Evolutionary conservation across 257 asterid species (phyloP).

Genomic region (Solanum pinnatisectum): DNA sequence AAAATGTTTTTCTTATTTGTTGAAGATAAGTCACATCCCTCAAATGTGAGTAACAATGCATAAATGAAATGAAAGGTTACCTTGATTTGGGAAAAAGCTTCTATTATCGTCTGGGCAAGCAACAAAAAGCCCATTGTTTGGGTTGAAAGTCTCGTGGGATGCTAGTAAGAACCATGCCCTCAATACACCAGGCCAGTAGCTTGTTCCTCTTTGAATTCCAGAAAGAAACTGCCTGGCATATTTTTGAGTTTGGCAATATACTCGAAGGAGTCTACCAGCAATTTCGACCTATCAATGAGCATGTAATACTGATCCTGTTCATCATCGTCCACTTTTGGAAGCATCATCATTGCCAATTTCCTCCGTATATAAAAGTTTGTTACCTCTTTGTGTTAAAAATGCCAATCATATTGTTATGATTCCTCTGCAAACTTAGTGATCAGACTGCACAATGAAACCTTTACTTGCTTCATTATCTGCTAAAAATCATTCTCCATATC

Average conservation of each 20-base stretch:
- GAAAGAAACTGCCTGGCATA: conserved; percentile 62
- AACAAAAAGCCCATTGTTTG: conserved; percentile 69
- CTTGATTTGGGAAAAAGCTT: conserved; percentile 92
- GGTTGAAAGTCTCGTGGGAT: conserved; percentile 66
- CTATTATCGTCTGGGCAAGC: conserved; percentile 81
- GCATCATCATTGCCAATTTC: conserved; percentile 60
- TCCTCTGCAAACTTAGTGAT: conserved; percentile 48
- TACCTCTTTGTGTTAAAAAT: conserved; percentile 53
- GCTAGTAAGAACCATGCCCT: conserved; percentile 90
- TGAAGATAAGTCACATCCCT: too few relatives aligned
- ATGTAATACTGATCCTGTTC: neutral
- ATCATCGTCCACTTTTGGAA: neutral
- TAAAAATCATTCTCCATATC: conserved; percentile 53
- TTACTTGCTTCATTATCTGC: conserved; percentile 38
- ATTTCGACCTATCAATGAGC: neutral
- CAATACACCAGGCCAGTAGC: conserved; percentile 90
- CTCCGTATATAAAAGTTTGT: conserved; percentile 65
- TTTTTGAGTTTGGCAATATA: conserved; percentile 45
- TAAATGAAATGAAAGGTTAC: conserved; percentile 18
- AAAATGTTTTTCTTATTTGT: too few relatives aligned
- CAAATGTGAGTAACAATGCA: neutral
- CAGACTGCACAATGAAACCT: conserved; percentile 42
- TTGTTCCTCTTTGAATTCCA: conserved; percentile 93
- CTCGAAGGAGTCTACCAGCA: conserved; percentile 1
- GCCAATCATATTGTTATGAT: conserved; percentile 56